phyloP scores from a whole-genome alignment of 306 rosid genomes.

The Parietaria judaica region DNA sequence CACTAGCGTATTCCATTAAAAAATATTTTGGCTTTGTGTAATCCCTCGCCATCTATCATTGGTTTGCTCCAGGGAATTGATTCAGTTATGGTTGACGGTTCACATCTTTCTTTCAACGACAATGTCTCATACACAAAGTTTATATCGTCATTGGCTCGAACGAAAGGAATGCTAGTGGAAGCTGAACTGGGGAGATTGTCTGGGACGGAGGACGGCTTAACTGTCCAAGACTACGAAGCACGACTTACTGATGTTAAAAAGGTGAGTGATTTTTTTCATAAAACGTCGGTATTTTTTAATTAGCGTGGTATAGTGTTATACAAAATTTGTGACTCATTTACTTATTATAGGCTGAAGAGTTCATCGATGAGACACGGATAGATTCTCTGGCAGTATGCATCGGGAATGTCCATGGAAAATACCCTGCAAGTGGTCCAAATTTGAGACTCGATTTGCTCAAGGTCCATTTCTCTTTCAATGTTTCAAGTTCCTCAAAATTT shows the following conservation, averaged over 20 bases:
- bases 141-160: conserved; percentile 62
- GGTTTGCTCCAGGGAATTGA: conserved; percentile 58
- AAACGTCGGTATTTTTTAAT: neutral
- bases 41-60: conserved; percentile 17
- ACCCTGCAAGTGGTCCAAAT: conserved; percentile 85
- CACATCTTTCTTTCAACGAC: conserved; percentile 74
- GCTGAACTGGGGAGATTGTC: conserved; percentile 95
- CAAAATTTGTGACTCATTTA: no score
- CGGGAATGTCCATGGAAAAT: conserved; percentile 90
- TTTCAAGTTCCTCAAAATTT: conserved; percentile 8
- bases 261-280: conserved; percentile 31
- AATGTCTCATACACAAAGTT: conserved; percentile 68
- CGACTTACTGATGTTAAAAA: conserved; percentile 64
- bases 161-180: conserved; percentile 75
- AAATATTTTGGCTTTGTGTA: conserved; percentile 13
- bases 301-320: neutral
- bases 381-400: conserved; percentile 99
- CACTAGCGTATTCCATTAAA: conserved; percentile 9
- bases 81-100: conserved; percentile 93
- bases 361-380: conserved; percentile 80
- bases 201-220: conserved; percentile 92
- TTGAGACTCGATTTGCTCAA: conserved; percentile 84
- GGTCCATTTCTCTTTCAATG: conserved; percentile 29
- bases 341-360: conserved; percentile 71
- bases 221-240: conserved; percentile 91